Conservation (phyloP, 106 monocot genomes). For the Dendrobium officinale region DNA sequence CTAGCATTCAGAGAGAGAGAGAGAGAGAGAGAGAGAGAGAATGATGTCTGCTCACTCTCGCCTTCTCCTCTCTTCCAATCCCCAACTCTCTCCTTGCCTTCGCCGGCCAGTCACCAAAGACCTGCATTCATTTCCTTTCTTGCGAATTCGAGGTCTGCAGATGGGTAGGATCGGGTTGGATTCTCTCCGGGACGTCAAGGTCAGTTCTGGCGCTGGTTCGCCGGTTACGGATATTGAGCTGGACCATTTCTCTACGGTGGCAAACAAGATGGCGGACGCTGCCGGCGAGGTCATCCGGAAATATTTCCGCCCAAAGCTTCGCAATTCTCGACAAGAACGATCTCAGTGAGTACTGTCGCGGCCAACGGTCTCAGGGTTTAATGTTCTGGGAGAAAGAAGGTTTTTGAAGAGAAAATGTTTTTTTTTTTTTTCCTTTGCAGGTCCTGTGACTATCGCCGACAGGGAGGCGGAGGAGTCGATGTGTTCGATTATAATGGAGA, state of each 20-base stretch:
- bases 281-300: conserved; percentile 76
- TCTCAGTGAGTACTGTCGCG: conserved; percentile 39
- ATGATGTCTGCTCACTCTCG: not conserved
- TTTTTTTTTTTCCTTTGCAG: conserved; percentile 25
- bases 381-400: not conserved
- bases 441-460: conserved; percentile 97
- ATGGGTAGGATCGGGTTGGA: not conserved
- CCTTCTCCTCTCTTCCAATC: not conserved
- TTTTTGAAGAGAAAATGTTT: not conserved
- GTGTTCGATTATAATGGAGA: conserved; percentile 63
- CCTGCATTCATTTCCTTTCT: not conserved
- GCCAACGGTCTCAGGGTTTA: not conserved
- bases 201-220: not conserved
- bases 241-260: conserved; percentile 60
- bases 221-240: not conserved
- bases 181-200: not conserved
- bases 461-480: conserved; percentile 82
- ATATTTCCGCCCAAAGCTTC: conserved; percentile 78
- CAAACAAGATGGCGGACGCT: conserved; percentile 61
- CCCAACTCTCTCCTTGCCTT: not conserved
- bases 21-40: not conserved
- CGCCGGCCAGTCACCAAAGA: not conserved
- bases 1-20: not conserved
- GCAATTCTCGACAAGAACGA: conserved; percentile 83
- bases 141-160: not conserved